Evolutionary conservation across 805 yeast species (phyloP), one percentile per base, ranked within the genome.

Genomic region (Lachancea kluyveri): DNA sequence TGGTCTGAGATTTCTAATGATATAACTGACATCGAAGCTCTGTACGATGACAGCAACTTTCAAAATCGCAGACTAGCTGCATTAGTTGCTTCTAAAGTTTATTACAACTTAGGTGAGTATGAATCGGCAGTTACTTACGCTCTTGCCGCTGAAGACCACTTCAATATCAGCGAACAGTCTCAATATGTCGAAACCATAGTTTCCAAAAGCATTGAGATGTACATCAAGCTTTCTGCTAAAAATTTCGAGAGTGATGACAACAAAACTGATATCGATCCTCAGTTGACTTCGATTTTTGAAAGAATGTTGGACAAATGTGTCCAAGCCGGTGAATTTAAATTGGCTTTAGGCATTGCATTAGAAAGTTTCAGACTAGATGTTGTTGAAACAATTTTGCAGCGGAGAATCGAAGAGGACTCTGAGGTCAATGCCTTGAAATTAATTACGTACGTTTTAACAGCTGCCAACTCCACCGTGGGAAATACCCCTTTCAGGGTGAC

Each of bases 1-100:
- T 92, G 98, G 98, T 86, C 98, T 3, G 97, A 92, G 65, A 83
- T 92, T 36, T 94, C 98, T 36, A 92, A 92, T 62, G 78, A 73
- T 51, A 74, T 92, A 40, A 67, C 84, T 17, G 87, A 83, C 34
- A 82, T 92, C 50, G 98, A 92, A 63, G 94, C 86, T 42, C 66
- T 92, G 33, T 87, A 79, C 50, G 97, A 92, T 61, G 95, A 90
- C 56, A 70, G 72, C 37, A 59, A 69, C 15, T 92, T 90, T 59
- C 76, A 77, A 33, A 77, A 81, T 40, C 74, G 94, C 46, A 63
- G 74, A 28, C 69, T 90, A 51, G 97, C 97, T 6, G 97, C 98
- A 2, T 67, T 92, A 38, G 73, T 92, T 38, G 88, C 92, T 6
- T 85, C 97, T 10, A 92, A 92, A 59, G 94, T 76, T 8, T 77